Percentiles rank a stretch among this genome's conserved stretches.
phyloP scores from a whole-genome alignment of 2,329 filamentous ascomycete genomes.

The Scedosporium minutisporum region DNA sequence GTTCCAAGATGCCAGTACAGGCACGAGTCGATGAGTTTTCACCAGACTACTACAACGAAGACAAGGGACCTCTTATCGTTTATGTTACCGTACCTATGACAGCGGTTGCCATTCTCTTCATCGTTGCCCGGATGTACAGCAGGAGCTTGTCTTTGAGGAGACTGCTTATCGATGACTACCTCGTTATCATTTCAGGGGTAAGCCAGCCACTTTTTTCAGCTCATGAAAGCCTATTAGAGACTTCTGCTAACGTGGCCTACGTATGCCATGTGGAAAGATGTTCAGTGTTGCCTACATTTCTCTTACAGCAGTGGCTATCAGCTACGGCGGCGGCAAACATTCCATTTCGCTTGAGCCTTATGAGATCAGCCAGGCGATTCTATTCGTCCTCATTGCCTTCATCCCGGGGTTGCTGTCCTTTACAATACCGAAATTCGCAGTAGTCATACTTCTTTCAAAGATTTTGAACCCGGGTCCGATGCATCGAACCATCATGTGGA shows the following conservation, averaged over 20 bases:
- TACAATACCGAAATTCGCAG: conserved; percentile 30
- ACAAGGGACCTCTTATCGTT: conserved; percentile 8
- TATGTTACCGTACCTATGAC: conserved; percentile 6
- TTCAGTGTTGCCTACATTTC: conserved; percentile 23
- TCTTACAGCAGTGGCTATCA: conserved; percentile 23
- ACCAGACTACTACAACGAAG: conserved; percentile 13
- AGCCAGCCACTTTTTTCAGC: background rate
- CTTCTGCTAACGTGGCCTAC: background rate
- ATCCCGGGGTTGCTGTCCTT: conserved; percentile 28
- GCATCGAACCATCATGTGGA: conserved; percentile 27
- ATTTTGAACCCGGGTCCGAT: conserved; percentile 25
- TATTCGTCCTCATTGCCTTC: conserved; percentile 27
- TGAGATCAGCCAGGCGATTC: conserved; percentile 20
- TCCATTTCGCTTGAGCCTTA: conserved; percentile 18
- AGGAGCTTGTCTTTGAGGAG: conserved; percentile 4
- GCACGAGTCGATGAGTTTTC: background rate
- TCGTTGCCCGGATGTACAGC: conserved; percentile 8
- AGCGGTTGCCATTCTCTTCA: conserved; percentile 8
- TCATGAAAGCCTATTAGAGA: background rate
- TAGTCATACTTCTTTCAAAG: conserved; percentile 26
- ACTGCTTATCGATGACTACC: conserved; percentile 9
- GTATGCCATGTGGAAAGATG: conserved; percentile 13
- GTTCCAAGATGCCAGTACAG: background rate
- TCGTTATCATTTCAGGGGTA: conserved; percentile 6
- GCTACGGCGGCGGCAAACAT: conserved; percentile 29